Percentiles rank a stretch among this genome's conserved stretches.
These are phyloP conservation scores for Penicillium simplicissimum DNA, from an alignment of 495 filamentous ascomycete genomes.

Conservation along the genomic window DNA sequence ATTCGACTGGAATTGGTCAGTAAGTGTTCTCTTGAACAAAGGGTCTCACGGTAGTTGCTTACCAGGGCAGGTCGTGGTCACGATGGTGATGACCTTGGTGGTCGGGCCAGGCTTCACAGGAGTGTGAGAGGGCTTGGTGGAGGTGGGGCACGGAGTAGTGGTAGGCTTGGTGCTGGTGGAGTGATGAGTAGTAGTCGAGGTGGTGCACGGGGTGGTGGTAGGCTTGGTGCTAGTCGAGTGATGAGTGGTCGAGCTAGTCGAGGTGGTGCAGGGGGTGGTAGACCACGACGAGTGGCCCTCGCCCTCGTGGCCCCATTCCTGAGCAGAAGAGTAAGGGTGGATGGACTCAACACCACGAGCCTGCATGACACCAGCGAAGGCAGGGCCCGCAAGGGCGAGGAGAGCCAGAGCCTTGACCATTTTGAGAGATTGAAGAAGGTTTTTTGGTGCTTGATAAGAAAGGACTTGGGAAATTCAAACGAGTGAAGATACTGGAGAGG, in stretches of 20 bases:
- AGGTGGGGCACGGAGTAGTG: slow-evolving; percentile 7
- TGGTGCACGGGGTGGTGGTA: slow-evolving; percentile 14
- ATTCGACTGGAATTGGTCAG: slow-evolving; percentile 33
- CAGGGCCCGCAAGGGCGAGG: slow-evolving; percentile 43
- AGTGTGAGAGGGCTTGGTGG: slow-evolving; percentile 12
- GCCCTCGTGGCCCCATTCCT: slow-evolving; percentile 9
- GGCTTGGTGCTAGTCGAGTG: slow-evolving; percentile 10
- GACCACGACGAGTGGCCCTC: slow-evolving; percentile 9
- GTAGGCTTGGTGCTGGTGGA: slow-evolving; percentile 6
- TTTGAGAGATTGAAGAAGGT: slow-evolving; percentile 31
- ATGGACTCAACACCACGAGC: slow-evolving; percentile 26
- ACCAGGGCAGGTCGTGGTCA: slow-evolving; percentile 44
- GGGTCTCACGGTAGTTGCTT: slow-evolving; percentile 11
- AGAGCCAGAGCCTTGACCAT: slow-evolving; percentile 47
- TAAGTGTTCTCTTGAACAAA: background rate
- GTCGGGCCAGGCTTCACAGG: slow-evolving; percentile 20
- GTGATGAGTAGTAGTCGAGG: slow-evolving; percentile 3
- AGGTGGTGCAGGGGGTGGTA: slow-evolving; percentile 23
- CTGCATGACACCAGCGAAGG: slow-evolving; percentile 44
- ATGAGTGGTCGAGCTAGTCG: slow-evolving; percentile 10
- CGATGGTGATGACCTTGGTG: slow-evolving; percentile 38
- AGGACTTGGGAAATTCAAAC: slow-evolving; percentile 34
- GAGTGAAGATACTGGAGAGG: slow-evolving; percentile 38
- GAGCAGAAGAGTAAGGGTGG: slow-evolving; percentile 7
- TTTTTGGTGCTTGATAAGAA: slow-evolving; percentile 16